A percentile compares a stretch with the other conserved stretches of the same genome.
phyloP scores from a whole-genome alignment of 306 rosid genomes.

The Vigna hirtella region DNA sequence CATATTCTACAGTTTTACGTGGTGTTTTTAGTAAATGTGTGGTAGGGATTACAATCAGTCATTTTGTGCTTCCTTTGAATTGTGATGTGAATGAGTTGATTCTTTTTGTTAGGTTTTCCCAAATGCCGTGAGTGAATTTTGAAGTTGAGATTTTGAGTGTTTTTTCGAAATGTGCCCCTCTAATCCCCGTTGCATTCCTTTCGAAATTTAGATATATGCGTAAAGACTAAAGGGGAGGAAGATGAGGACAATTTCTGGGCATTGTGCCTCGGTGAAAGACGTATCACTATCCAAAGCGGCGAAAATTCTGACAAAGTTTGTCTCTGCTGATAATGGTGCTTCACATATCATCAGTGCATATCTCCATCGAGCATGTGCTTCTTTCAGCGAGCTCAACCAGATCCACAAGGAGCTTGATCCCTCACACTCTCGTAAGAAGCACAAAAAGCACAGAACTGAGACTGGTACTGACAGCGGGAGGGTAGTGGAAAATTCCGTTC shows the following conservation, averaged over 20 bases:
- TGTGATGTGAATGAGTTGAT: background rate
- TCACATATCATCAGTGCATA: slow-evolving; percentile 35
- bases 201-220: background rate
- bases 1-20: background rate
- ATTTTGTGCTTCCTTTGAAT: background rate
- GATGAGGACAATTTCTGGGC: slow-evolving; percentile 46
- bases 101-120: background rate
- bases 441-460: background rate
- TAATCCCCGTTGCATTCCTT: background rate
- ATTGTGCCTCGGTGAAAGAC: slow-evolving; percentile 35
- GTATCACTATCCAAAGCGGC: slow-evolving; percentile 50
- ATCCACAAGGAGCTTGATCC: slow-evolving; percentile 48
- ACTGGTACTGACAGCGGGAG: background rate
- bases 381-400: slow-evolving; percentile 50
- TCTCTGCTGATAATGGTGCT: slow-evolving; percentile 54
- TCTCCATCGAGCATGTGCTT: slow-evolving; percentile 40
- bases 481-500: slow-evolving; percentile 7
- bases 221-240: slow-evolving; percentile 7
- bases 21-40: background rate
- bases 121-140: background rate
- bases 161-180: background rate
- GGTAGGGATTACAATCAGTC: background rate
- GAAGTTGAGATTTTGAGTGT: background rate
- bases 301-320: slow-evolving; percentile 47
- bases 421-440: slow-evolving; percentile 38